These are phyloP conservation scores for Fusarium penzigii DNA, from an alignment of 2,329 filamentous ascomycete species.

Conservation along the genomic window DNA sequence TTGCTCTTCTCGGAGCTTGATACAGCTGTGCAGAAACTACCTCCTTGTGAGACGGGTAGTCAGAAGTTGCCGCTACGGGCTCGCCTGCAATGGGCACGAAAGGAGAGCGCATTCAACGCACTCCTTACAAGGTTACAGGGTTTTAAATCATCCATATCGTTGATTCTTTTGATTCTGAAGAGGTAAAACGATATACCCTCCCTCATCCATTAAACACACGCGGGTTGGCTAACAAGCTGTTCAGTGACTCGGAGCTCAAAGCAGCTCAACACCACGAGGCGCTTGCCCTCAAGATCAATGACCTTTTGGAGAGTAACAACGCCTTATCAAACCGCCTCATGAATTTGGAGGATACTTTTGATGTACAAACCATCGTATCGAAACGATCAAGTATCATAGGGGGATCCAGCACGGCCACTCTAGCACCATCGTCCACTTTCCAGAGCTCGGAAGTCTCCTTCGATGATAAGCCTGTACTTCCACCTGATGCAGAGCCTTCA, in stretches of 20 bases:
- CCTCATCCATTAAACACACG: too few species aligned
- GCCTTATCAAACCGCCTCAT: background rate
- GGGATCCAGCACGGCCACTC: background rate
- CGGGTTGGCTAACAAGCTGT: too few species aligned
- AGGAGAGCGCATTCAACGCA: too few species aligned
- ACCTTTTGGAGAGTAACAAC: conserved; percentile 4
- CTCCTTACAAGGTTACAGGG: too few species aligned
- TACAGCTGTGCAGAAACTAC: background rate
- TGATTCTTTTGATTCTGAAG: too few species aligned
- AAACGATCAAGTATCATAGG: conserved; percentile 1
- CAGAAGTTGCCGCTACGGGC: background rate
- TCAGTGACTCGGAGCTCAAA: too few species aligned
- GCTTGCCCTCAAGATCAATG: background rate
- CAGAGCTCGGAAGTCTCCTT: background rate
- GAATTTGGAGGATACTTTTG: conserved; percentile 3
- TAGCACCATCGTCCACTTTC: background rate
- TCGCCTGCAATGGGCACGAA: background rate
- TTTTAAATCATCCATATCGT: too few species aligned
- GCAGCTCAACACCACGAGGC: too few species aligned
- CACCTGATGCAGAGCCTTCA: background rate
- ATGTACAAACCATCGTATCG: background rate
- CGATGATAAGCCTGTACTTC: background rate
- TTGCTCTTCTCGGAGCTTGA: conserved; percentile 16
- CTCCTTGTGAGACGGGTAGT: fast-evolving
- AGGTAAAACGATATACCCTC: too few species aligned